phyloP scores from a whole-genome alignment of 1,139 yeast genomes.

The Yamadazyma mexicana region DNA sequence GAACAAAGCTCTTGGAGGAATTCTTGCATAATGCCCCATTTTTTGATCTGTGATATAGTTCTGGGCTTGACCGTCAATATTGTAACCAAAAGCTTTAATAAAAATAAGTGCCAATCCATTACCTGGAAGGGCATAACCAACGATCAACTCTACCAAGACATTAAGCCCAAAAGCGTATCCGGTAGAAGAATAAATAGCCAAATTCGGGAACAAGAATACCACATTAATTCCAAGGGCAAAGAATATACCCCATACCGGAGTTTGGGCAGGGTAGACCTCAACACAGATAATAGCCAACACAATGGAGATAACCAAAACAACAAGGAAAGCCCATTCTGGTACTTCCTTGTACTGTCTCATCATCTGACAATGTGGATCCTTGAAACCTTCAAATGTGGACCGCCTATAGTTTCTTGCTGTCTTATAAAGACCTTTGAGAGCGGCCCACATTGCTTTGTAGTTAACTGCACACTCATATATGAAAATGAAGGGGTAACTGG shows the following conservation, averaged over 20 bases:
- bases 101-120: slow-evolving; percentile 60
- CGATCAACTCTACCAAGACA: slow-evolving; percentile 58
- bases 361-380: slow-evolving; percentile 57
- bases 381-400: slow-evolving; percentile 48
- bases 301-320: slow-evolving; percentile 45
- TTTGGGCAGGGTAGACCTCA: slow-evolving; percentile 44
- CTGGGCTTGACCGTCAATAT: slow-evolving; percentile 61
- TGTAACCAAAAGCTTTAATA: slow-evolving; percentile 58
- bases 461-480: slow-evolving; percentile 38
- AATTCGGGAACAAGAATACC: slow-evolving; percentile 53
- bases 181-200: slow-evolving; percentile 50
- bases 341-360: slow-evolving; percentile 58
- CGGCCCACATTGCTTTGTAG: slow-evolving; percentile 39
- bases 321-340: slow-evolving; percentile 59
- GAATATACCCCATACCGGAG: slow-evolving; percentile 59
- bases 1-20: slow-evolving; percentile 62
- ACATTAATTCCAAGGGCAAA: slow-evolving; percentile 54
- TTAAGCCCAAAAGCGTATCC: slow-evolving; percentile 55
- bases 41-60: slow-evolving; percentile 56
- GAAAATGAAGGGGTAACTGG: slow-evolving; percentile 41
- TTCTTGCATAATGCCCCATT: slow-evolving; percentile 57
- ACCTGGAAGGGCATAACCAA: slow-evolving; percentile 65
- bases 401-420: slow-evolving; percentile 37
- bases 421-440: slow-evolving; percentile 14
- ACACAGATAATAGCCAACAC: slow-evolving; percentile 49